Conservation (phyloP, 768 basidiomycete genomes). For the Tricholoma matsutake region DNA sequence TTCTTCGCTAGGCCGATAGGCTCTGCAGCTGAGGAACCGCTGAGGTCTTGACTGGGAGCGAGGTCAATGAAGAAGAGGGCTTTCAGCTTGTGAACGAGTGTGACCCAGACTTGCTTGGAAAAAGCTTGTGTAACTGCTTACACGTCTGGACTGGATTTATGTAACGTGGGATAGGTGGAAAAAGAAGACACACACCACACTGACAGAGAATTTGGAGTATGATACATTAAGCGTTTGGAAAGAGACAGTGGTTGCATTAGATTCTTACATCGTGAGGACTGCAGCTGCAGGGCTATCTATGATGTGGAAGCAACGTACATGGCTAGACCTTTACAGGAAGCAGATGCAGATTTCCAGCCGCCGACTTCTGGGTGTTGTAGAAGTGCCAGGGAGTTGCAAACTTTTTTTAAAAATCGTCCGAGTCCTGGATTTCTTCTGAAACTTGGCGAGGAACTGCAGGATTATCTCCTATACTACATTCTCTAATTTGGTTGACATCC, state of each 20-base stretch:
- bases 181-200: background rate
- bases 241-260: background rate
- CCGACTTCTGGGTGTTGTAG: no score
- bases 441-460: no score
- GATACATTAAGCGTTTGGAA: background rate
- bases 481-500: no score
- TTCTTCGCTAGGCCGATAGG: background rate
- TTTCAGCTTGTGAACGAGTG: background rate
- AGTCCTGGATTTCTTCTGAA: no score
- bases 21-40: background rate
- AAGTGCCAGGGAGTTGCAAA: no score
- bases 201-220: background rate
- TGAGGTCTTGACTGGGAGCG: background rate
- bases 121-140: background rate
- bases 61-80: background rate
- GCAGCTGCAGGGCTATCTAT: background rate
- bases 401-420: no score
- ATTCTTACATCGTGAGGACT: background rate
- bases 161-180: background rate
- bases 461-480: no score
- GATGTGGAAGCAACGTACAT: background rate
- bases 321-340: background rate
- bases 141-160: background rate
- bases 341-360: no score
- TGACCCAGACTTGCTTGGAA: slow-evolving; percentile 1